Base-by-base conservation (phyloP, 2,329 filamentous ascomycete genomes). In the Colletotrichum eremochloae region DNA sequence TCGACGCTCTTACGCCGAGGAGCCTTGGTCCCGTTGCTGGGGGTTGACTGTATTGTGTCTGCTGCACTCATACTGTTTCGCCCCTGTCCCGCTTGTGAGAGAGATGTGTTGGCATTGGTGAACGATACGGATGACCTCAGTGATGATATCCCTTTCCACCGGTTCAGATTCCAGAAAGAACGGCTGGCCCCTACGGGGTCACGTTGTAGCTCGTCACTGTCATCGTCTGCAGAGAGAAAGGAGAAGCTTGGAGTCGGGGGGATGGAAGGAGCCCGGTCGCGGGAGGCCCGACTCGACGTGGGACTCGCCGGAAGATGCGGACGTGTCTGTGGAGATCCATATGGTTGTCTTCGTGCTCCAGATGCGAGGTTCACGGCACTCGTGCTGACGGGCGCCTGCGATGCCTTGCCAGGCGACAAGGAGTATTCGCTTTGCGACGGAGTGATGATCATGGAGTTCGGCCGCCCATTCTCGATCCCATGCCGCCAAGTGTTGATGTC, bases 401-500 rank as follows among this genome's bases (percentile, higher is more conserved):
- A 38, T 8, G 80, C 75, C 72, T 88, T 89, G 60, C 76, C 84
- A 0, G 90, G 89, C 3, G 89, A 91, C 3, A 87, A 76, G 3
- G 89, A 91, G 14, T 89, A 84, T 73, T 89, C 87, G 68, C 83
- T 88, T n/a, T 83, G 80, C 5, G 81, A 78, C 0, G 85, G 80
- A 0, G 83, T 83, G 38, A 79, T 79, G 7, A 67, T 75, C 33
- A 83, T 79, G 36, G 82, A 81, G 61, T 79, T 80, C 1, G 82
- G 80, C 20, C 84, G 80, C 14, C 80, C 82, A 24, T 82, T 81
- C 57, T 89, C 87, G 15, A 91, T 84, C 29, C 86, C 87, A 67
- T 97, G 94, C 4, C 95, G 90, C 96, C 96, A 99, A 62, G 90
- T 93, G 75, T 97, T 87, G 75, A 98, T 98, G 74, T 98, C 96